A percentile compares a stretch with the other conserved stretches of the same genome.
Evolutionary conservation across 2,329 filamentous ascomycete genomes (phyloP).

Genomic region (Leptosphaerulina australis): DNA sequence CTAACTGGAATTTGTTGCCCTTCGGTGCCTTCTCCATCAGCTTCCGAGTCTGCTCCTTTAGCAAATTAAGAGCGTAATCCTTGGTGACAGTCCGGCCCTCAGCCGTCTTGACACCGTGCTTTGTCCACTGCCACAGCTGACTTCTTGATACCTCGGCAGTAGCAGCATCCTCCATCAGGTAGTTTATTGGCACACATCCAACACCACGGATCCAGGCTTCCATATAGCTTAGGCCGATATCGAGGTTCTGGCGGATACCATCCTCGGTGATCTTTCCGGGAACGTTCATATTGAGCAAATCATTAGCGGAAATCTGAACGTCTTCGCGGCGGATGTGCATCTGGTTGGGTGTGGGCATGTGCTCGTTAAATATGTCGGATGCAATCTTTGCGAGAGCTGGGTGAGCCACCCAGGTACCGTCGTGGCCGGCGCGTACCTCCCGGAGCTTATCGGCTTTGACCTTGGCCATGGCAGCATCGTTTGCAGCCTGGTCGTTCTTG

Average conservation of each 20-base stretch:
- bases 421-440: slow-evolving; percentile 92
- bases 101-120: slow-evolving; percentile 72
- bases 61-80: slow-evolving; percentile 81
- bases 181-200: slow-evolving; percentile 97
- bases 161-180: slow-evolving; percentile 96
- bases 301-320: slow-evolving; percentile 81
- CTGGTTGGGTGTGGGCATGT: slow-evolving; percentile 99
- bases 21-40: slow-evolving; percentile 75
- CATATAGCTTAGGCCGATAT: slow-evolving; percentile 97
- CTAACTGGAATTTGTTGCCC: slow-evolving; percentile 90
- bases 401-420: slow-evolving; percentile 97
- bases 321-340: slow-evolving; percentile 90
- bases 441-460: slow-evolving; percentile 95
- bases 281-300: slow-evolving; percentile 97
- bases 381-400: slow-evolving; percentile 89
- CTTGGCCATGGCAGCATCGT: slow-evolving; percentile 91
- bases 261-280: slow-evolving; percentile 90
- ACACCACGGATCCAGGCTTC: slow-evolving; percentile 96
- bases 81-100: slow-evolving; percentile 95
- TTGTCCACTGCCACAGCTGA: slow-evolving; percentile 96
- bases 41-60: slow-evolving; percentile 82
- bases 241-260: slow-evolving; percentile 96
- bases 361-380: slow-evolving; percentile 90
- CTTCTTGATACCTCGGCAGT: slow-evolving; percentile 94
- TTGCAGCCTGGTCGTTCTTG: slow-evolving; percentile 89